Percentiles rank a stretch among this genome's conserved stretches.
Evolutionary conservation across 768 basidiomycete genomes (phyloP).

Genomic region (Phaeolepiota aurea): DNA sequence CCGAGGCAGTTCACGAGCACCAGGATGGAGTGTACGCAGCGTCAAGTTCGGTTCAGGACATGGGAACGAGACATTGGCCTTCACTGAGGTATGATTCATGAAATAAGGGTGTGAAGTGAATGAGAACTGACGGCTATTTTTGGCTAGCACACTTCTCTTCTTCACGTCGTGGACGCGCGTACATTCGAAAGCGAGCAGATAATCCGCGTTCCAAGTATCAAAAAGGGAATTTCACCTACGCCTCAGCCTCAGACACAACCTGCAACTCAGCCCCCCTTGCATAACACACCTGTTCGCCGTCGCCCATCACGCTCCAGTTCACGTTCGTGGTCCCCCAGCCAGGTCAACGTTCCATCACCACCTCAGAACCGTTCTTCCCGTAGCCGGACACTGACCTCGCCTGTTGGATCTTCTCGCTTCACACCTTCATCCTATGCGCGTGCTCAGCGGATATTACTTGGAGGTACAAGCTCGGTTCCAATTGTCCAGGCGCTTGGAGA

Average conservation of each 20-base stretch:
- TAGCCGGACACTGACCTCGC: no score
- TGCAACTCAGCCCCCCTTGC: background rate
- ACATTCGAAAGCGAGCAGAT: conserved; percentile 78
- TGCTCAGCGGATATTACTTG: background rate
- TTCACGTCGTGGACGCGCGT: conserved; percentile 82
- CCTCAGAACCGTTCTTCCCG: background rate
- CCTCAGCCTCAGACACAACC: conserved; percentile 4
- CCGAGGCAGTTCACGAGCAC: conserved; percentile 44
- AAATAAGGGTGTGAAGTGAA: conserved; percentile 6
- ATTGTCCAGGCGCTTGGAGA: conserved; percentile 48
- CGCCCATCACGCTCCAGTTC: background rate
- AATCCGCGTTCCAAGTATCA: conserved; percentile 44
- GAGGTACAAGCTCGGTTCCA: conserved; percentile 11
- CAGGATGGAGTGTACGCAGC: conserved; percentile 78
- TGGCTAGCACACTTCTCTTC: conserved; percentile 63
- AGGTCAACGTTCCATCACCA: background rate
- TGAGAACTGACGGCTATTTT: conserved; percentile 4
- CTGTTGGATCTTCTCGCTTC: background rate
- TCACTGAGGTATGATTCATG: conserved; percentile 62
- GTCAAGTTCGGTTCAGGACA: conserved; percentile 78
- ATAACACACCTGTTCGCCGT: background rate
- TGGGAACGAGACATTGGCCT: conserved; percentile 67
- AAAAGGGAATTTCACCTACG: conserved; percentile 1
- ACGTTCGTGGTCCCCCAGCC: background rate
- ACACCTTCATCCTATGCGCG: background rate